phyloP scores from a whole-genome alignment of 2,329 filamentous ascomycete genomes.

The Stachybotrys elegans region DNA sequence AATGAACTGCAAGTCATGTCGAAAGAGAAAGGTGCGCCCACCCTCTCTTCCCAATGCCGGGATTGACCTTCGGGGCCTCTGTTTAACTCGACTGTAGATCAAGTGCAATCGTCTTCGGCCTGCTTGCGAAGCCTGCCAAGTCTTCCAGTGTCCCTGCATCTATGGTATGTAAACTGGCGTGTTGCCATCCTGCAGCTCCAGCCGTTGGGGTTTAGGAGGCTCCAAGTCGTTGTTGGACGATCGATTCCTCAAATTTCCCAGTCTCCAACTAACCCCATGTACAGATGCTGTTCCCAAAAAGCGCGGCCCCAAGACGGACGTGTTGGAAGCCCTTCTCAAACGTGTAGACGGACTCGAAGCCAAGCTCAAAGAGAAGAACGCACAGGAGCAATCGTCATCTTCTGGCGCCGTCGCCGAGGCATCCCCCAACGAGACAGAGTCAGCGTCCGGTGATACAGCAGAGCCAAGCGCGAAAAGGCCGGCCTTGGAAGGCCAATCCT shows the following conservation, averaged over 20 bases:
- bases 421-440: not conserved
- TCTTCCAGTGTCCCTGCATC: conserved; percentile 82
- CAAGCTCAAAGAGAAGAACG: conserved; percentile 65
- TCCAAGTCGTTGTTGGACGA: too few relatives aligned
- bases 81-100: conserved; percentile 52
- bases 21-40: conserved; percentile 74
- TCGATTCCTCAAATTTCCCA: too few relatives aligned
- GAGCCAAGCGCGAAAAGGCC: conserved; percentile 19
- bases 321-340: conserved; percentile 77
- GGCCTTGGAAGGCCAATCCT: not conserved
- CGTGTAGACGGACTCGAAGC: conserved; percentile 82
- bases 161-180: conserved; percentile 50
- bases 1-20: conserved; percentile 95
- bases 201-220: too few relatives aligned
- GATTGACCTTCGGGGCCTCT: not conserved
- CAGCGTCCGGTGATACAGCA: conserved; percentile 11
- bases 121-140: conserved; percentile 82
- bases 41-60: not conserved
- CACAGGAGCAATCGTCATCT: conserved; percentile 19
- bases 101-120: conserved; percentile 85
- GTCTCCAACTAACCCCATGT: too few relatives aligned
- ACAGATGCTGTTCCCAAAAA: conserved; percentile 86
- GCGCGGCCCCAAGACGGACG: conserved; percentile 83
- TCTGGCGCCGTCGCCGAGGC: conserved; percentile 5
- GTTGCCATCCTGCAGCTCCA: too few relatives aligned